A percentile compares a stretch with the other conserved stretches of the same genome.
These are phyloP conservation scores for Phtheirospermum japonicum DNA, from an alignment of 257 asterid genomes.

Conservation along the genomic window DNA sequence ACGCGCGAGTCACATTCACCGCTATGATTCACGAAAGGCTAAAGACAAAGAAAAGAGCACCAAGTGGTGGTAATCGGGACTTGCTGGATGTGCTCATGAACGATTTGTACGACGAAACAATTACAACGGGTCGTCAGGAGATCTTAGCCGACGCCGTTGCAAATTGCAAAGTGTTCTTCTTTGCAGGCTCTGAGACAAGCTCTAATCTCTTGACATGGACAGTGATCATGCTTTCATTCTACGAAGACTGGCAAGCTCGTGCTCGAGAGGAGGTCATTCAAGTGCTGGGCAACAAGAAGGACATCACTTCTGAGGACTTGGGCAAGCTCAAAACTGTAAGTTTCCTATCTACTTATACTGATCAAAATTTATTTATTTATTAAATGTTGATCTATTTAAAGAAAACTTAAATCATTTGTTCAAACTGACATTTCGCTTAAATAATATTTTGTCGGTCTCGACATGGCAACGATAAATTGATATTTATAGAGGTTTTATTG, in stretches of 20 bases:
- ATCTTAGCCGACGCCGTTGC: constrained; percentile 17
- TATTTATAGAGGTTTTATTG: too few relatives aligned
- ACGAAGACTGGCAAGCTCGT: constrained; percentile 34
- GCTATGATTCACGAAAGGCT: constrained; percentile 18
- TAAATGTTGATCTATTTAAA: too few relatives aligned
- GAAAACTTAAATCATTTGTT: too few relatives aligned
- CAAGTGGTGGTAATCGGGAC: not conserved
- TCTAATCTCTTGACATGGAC: constrained; percentile 31
- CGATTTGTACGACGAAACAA: not conserved
- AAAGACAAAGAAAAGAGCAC: not conserved
- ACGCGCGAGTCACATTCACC: not conserved
- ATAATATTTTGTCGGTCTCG: too few relatives aligned
- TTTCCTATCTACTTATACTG: too few relatives aligned
- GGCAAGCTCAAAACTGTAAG: constrained; percentile 34
- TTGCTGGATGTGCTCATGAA: constrained; percentile 9
- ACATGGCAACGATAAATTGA: too few relatives aligned
- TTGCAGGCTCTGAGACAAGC: constrained; percentile 26
- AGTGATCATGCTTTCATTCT: constrained; percentile 23
- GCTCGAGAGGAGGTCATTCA: constrained; percentile 32
- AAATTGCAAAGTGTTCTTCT: constrained; percentile 28
- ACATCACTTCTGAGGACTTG: constrained; percentile 22
- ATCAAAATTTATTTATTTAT: too few relatives aligned
- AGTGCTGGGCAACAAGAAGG: constrained; percentile 27
- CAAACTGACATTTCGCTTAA: too few relatives aligned
- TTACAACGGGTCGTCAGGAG: not conserved